Evolutionary conservation across 2,329 filamentous ascomycete genomes (phyloP).

Genomic region (Coleophoma eucalyptorum): DNA sequence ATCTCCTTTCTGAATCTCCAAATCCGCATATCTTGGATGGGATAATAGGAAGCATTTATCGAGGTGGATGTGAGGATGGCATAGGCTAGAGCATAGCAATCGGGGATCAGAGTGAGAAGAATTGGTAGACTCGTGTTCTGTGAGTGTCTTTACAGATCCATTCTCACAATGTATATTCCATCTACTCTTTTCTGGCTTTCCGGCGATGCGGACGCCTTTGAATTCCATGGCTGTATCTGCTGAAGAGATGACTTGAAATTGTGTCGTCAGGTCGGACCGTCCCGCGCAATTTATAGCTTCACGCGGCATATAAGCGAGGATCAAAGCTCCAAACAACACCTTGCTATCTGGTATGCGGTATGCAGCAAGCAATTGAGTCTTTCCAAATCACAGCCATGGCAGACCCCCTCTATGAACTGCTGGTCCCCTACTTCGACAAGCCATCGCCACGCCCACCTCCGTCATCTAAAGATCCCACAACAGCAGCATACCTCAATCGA

Average conservation of each 20-base stretch:
- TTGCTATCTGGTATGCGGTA: neutral
- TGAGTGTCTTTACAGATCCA: slow-evolving; percentile 24
- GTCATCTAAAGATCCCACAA: slow-evolving; percentile 43
- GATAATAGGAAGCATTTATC: slow-evolving; percentile 63
- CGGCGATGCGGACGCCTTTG: slow-evolving; percentile 25
- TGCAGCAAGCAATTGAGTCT: neutral
- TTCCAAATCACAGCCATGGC: slow-evolving; percentile 43
- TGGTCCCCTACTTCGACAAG: slow-evolving; percentile 56
- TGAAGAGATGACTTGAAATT: neutral
- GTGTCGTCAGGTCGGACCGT: neutral
- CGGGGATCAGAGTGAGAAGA: slow-evolving; percentile 2
- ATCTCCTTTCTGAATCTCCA: slow-evolving; percentile 55
- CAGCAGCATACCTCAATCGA: slow-evolving; percentile 69
- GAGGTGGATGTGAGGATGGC: slow-evolving; percentile 70
- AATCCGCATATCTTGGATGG: slow-evolving; percentile 53
- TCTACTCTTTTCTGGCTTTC: slow-evolving; percentile 19
- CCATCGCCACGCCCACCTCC: slow-evolving; percentile 34
- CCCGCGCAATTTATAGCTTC: neutral
- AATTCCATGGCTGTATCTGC: neutral
- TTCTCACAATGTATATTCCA: slow-evolving; percentile 29
- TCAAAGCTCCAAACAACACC: neutral
- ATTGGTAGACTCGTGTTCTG: slow-evolving; percentile 16
- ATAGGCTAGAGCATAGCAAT: slow-evolving; percentile 52
- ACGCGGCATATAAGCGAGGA: neutral
- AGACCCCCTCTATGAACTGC: slow-evolving; percentile 72